These are phyloP conservation scores for Ustilago shanxiensis DNA, from an alignment of 1,284 basidiomycete genomes.

Conservation along the genomic window DNA sequence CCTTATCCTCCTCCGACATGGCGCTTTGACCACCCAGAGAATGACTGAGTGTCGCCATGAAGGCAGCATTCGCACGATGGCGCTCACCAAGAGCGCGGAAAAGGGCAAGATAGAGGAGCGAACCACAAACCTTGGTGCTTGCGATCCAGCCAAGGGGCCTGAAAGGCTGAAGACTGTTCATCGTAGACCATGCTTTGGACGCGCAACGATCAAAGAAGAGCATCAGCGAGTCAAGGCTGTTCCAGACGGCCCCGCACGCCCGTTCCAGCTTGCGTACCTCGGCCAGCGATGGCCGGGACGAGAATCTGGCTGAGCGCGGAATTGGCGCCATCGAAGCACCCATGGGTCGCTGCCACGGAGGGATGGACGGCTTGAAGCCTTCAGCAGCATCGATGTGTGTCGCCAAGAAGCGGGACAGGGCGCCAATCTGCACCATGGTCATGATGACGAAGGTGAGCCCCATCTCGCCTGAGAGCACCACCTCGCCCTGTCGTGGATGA, in stretches of 20 bases:
- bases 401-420: conserved; percentile 57
- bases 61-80: conserved; percentile 43
- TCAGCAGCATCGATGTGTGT: conserved; percentile 54
- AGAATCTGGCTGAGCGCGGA: conserved; percentile 27
- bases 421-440: conserved; percentile 64
- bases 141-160: conserved; percentile 59
- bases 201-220: conserved; percentile 64
- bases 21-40: conserved; percentile 31
- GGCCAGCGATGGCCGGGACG: conserved; percentile 42
- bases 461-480: conserved; percentile 63
- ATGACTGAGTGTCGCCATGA: conserved; percentile 49
- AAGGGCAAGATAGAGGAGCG: conserved; percentile 54
- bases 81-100: conserved; percentile 59
- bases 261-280: conserved; percentile 58
- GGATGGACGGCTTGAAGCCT: conserved; percentile 35
- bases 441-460: conserved; percentile 63
- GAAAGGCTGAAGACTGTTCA: conserved; percentile 59
- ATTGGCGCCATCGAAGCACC: conserved; percentile 35
- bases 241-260: conserved; percentile 59
- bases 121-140: conserved; percentile 54
- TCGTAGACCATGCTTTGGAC: conserved; percentile 51
- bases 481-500: conserved; percentile 17
- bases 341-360: conserved; percentile 38
- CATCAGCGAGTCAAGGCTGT: conserved; percentile 61
- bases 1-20: conserved; percentile 44